Percentiles rank a stretch among this genome's conserved stretches.
Evolutionary conservation across 331 rosid species (phyloP).

Genomic region (Quercus tomentella): DNA sequence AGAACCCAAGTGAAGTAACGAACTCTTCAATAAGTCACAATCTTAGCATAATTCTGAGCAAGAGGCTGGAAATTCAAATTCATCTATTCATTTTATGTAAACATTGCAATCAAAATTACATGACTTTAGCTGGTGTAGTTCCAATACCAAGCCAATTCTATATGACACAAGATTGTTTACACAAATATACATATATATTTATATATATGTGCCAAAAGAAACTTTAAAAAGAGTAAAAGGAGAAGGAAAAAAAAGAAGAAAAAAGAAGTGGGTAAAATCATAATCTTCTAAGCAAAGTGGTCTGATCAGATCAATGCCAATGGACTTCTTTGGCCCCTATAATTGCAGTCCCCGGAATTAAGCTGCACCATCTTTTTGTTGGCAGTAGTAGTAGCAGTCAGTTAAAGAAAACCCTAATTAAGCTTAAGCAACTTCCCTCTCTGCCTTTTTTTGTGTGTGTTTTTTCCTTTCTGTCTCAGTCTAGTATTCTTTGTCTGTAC

Average conservation of each 20-base stretch:
- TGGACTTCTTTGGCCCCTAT: slow-evolving; percentile 12
- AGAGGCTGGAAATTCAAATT: too few species aligned
- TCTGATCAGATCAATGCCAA: slow-evolving; percentile 4
- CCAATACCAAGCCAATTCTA: not conserved
- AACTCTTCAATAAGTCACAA: too few species aligned
- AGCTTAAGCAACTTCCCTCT: not conserved
- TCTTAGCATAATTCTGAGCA: too few species aligned
- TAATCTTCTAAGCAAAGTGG: slow-evolving; percentile 12
- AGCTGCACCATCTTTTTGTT: not conserved
- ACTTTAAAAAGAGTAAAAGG: not conserved
- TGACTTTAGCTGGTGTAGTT: not conserved
- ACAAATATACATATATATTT: not conserved
- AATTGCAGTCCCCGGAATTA: not conserved
- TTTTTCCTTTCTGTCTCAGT: not conserved
- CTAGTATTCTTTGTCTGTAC: slow-evolving; percentile 31
- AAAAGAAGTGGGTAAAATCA: not conserved
- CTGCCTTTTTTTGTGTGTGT: not conserved
- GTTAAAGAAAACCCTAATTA: not conserved
- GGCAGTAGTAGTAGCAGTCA: not conserved
- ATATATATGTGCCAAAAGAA: not conserved
- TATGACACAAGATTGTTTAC: not conserved
- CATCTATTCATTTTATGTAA: too few species aligned
- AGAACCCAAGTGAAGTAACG: too few species aligned
- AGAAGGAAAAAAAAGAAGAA: not conserved
- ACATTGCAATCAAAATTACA: not conserved